Conservation (phyloP, 2,329 filamentous ascomycete genomes). For the Xylariaceae sp. region DNA sequence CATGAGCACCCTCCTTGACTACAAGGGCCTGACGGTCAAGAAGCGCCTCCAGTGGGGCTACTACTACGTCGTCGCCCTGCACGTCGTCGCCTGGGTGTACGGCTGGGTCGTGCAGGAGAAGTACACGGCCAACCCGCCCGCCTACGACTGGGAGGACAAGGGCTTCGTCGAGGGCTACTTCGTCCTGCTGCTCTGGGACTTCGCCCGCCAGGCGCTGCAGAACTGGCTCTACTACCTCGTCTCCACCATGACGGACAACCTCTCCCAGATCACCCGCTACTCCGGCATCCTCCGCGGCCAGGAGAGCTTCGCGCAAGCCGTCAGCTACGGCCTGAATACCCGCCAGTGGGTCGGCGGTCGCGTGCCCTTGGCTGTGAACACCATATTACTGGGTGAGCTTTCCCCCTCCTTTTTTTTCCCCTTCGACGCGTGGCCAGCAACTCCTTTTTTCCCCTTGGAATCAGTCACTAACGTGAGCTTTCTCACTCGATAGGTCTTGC, state of each 20-base stretch:
- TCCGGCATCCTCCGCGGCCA: slow-evolving; percentile 37
- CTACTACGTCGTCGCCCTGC: slow-evolving; percentile 40
- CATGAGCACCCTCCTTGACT: slow-evolving; percentile 24
- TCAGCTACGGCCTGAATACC: slow-evolving; percentile 36
- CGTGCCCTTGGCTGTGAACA: slow-evolving; percentile 36
- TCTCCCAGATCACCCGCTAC: slow-evolving; percentile 43
- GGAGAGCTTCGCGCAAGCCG: slow-evolving; percentile 37
- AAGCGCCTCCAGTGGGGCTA: slow-evolving; percentile 40
- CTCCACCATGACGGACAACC: slow-evolving; percentile 50
- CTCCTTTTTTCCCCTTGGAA: background rate
- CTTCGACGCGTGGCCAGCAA: background rate
- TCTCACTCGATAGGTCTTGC: slow-evolving; percentile 22
- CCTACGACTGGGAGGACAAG: slow-evolving; percentile 58
- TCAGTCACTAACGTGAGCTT: no score
- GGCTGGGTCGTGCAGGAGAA: slow-evolving; percentile 49
- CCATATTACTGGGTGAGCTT: slow-evolving; percentile 33
- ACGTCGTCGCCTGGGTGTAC: slow-evolving; percentile 46
- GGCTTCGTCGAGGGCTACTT: slow-evolving; percentile 64
- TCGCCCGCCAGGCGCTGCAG: slow-evolving; percentile 46
- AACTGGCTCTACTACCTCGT: slow-evolving; percentile 54
- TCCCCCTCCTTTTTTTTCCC: background rate
- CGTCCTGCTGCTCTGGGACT: slow-evolving; percentile 59
- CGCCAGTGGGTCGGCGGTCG: slow-evolving; percentile 34
- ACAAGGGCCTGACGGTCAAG: slow-evolving; percentile 25
- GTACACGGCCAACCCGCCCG: slow-evolving; percentile 45